phyloP scores from a whole-genome alignment of 306 rosid genomes.

The Pueraria montana region DNA sequence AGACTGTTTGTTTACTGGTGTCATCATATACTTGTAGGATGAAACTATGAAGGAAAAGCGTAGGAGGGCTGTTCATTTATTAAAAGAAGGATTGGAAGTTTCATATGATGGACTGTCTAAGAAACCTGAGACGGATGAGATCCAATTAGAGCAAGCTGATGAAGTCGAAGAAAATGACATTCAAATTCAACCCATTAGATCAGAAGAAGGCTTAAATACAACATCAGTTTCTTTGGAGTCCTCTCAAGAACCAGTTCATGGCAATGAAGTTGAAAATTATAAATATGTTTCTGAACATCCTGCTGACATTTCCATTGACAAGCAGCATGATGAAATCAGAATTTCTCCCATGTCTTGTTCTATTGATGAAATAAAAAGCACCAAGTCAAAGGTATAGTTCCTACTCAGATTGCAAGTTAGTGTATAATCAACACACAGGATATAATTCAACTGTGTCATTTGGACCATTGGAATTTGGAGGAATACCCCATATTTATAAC shows the following conservation, averaged over 20 bases:
- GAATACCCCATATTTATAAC: not conserved
- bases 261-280: constrained; percentile 37
- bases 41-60: constrained; percentile 76
- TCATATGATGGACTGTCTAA: constrained; percentile 47
- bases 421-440: not conserved
- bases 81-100: constrained; percentile 69
- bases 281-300: constrained; percentile 37
- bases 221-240: constrained; percentile 46
- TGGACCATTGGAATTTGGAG: not conserved
- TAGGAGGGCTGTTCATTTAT: constrained; percentile 64
- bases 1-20: constrained; percentile 27
- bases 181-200: constrained; percentile 45
- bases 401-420: constrained; percentile 7
- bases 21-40: constrained; percentile 52
- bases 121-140: constrained; percentile 55
- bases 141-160: constrained; percentile 18
- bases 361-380: constrained; percentile 43
- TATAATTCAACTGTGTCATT: constrained; percentile 17
- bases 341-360: constrained; percentile 35
- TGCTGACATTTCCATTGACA: constrained; percentile 28
- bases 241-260: constrained; percentile 47
- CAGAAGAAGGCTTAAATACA: constrained; percentile 42
- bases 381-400: constrained; percentile 58
- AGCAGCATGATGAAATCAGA: constrained; percentile 47
- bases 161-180: constrained; percentile 50